These are phyloP conservation scores for Lecanicillium sp. DNA, from an alignment of 2,329 filamentous ascomycete species.

Conservation along the genomic window DNA sequence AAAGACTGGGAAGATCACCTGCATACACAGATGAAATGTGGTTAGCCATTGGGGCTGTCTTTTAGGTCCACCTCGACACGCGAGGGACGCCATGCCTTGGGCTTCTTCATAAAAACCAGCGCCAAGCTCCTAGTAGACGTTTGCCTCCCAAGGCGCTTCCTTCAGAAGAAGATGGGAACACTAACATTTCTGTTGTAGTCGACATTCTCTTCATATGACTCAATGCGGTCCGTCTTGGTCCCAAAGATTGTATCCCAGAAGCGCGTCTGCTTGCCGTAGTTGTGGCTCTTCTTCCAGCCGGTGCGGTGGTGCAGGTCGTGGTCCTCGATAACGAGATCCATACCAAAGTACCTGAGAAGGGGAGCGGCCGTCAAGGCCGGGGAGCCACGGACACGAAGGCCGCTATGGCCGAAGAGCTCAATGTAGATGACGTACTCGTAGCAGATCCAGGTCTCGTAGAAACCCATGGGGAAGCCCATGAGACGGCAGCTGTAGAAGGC, in stretches of 20 bases:
- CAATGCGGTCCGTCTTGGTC: conserved; percentile 31
- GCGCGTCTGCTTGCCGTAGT: conserved; percentile 34
- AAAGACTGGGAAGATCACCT: too few relatives aligned
- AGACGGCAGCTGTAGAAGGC: conserved; percentile 29
- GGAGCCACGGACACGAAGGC: conserved; percentile 29
- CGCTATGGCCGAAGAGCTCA: conserved; percentile 33
- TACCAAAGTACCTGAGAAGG: conserved; percentile 26
- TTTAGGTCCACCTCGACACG: too few relatives aligned
- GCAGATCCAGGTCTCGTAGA: conserved; percentile 42
- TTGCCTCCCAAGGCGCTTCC: too few relatives aligned
- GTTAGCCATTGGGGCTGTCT: too few relatives aligned
- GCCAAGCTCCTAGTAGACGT: too few relatives aligned
- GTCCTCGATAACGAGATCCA: conserved; percentile 36
- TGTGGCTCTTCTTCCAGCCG: conserved; percentile 31
- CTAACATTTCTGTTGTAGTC: conserved; percentile 23
- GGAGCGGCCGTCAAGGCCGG: conserved; percentile 27
- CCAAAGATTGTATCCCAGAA: conserved; percentile 33
- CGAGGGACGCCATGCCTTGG: too few relatives aligned
- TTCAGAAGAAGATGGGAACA: conserved; percentile 26
- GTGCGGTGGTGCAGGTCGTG: conserved; percentile 33
- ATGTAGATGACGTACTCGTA: conserved; percentile 35
- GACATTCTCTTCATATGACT: conserved; percentile 25
- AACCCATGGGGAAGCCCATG: conserved; percentile 35
- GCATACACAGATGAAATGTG: too few relatives aligned
- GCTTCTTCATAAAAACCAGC: too few relatives aligned